A percentile compares a stretch with the other conserved stretches of the same genome.
These are phyloP conservation scores for Rhizopogon roseolus DNA, from an alignment of 768 basidiomycete species.

Conservation along the genomic window DNA sequence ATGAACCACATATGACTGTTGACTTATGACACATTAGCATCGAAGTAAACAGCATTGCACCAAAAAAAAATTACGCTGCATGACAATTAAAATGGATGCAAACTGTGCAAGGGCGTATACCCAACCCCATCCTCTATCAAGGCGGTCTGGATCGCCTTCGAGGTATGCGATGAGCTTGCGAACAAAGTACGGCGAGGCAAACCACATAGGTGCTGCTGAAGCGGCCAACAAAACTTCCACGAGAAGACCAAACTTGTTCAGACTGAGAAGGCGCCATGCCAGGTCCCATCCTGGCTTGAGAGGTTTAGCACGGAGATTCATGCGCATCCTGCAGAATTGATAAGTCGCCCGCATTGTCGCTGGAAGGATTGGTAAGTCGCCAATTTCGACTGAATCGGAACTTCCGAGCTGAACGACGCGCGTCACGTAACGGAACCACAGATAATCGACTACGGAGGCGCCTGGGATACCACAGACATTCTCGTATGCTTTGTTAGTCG, in stretches of 20 bases:
- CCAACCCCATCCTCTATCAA: constrained; percentile 69
- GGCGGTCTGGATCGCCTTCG: constrained; percentile 54
- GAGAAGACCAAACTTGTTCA: constrained; percentile 43
- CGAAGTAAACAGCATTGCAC: constrained; percentile 34
- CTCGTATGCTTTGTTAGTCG: constrained; percentile 58
- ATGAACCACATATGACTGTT: constrained; percentile 71
- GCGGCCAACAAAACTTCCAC: constrained; percentile 48
- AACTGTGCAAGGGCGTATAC: constrained; percentile 58
- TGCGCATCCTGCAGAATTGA: constrained; percentile 62
- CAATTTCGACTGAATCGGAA: constrained; percentile 73
- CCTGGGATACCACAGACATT: constrained; percentile 68
- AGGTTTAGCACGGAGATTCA: constrained; percentile 36
- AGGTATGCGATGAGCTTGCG: constrained; percentile 57
- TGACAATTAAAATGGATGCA: background rate
- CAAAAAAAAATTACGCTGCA: constrained; percentile 33
- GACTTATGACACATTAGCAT: constrained; percentile 29
- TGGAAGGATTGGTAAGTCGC: constrained; percentile 81
- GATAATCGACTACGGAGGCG: constrained; percentile 35
- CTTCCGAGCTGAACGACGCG: constrained; percentile 81
- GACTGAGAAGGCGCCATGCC: constrained; percentile 52
- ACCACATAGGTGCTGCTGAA: constrained; percentile 59
- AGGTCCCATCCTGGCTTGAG: constrained; percentile 59
- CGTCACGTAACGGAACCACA: constrained; percentile 88
- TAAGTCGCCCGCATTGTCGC: constrained; percentile 62
- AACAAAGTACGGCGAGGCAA: constrained; percentile 59